Base-by-base conservation (phyloP, 1,284 basidiomycete genomes). In the Ustilago xerochloae region DNA sequence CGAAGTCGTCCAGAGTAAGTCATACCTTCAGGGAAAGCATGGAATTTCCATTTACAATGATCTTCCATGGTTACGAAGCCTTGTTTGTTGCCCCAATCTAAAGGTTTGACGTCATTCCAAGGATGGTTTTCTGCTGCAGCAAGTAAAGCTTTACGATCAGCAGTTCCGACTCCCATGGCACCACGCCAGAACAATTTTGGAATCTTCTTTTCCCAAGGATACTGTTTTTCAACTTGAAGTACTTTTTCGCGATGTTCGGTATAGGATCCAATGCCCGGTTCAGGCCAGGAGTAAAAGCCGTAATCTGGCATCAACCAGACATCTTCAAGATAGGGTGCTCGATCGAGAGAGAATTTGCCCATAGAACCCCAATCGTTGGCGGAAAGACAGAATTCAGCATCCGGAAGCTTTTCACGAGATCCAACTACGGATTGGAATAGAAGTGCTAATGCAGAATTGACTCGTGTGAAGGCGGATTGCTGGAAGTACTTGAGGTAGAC, bases 271-370 rank as follows among this genome's bases (percentile, higher is more conserved):
- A 81, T 75, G 35, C 78, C 77, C n/a, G 66, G 75, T 35, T 82
- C 81, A 6, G 80, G 81, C 81, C 81, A 83, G 15, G 57, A 57
- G 51, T 66, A 81, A 47, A 72, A 83, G 3, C 76, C 81, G 43
- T 81, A 84, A 51, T 84, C 82, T 0, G 82, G 82, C 81, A 82
- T 84, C 32, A 84, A 55, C 82, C 82, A 84, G 3, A 82, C 58
- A 36, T 82, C 81, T 15, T 75, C 65, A 26, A 78, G 63, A 26
- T 79, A 67, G 2, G 73, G 64, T 1, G 65, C 58, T 1, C 82
- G 57, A 38, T 80, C 78, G 6, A 84, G 63, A 24, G 74, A 73
- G 29, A 82, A 81, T 47, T 82, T 81, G 58, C 80, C 80, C 55
- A 64, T 63, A 2, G 49, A 56, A 2, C 79, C 79, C 82, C 82